Percentiles rank a stretch among this genome's conserved stretches.
Conservation (phyloP, 805 yeast genomes). For the Wickerhamiella azyma region DNA sequence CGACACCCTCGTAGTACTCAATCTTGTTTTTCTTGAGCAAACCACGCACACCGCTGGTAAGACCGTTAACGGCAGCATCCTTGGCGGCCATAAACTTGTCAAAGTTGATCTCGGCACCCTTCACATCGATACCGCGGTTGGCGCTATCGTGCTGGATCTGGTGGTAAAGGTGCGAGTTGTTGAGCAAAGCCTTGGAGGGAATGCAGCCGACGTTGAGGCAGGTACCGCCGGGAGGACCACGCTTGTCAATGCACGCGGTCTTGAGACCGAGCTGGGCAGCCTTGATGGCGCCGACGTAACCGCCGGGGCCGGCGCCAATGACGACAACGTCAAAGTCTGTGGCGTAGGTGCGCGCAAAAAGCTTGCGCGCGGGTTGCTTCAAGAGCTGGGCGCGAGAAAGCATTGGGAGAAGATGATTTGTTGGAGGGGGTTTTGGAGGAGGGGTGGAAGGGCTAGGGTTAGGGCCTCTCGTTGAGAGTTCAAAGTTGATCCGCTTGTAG, state of each 20-base stretch:
- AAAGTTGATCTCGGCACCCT: conserved; percentile 60
- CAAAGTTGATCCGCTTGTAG: too few relatives aligned
- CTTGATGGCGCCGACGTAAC: conserved; percentile 96
- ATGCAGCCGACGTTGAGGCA: conserved; percentile 98
- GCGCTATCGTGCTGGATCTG: conserved; percentile 73
- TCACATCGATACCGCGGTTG: conserved; percentile 78
- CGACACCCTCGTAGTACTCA: conserved; percentile 86
- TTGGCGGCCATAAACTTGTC: conserved; percentile 78
- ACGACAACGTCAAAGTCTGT: conserved; percentile 76
- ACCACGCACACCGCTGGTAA: conserved; percentile 90
- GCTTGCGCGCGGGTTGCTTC: not conserved
- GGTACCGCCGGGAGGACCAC: conserved; percentile 95
- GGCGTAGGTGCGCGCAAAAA: conserved; percentile 2
- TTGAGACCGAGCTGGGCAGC: conserved; percentile 92
- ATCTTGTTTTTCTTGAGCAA: conserved; percentile 92
- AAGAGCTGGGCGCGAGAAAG: conserved; percentile 3
- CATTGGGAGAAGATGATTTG: conserved; percentile 4
- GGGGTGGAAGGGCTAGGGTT: conserved; percentile 5
- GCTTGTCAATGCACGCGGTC: conserved; percentile 93
- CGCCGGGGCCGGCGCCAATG: conserved; percentile 99
- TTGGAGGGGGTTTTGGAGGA: not conserved
- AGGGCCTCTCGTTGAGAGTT: too few relatives aligned
- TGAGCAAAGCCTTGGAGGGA: conserved; percentile 89
- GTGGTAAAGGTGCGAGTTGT: conserved; percentile 89
- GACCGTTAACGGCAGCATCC: conserved; percentile 74